Conservation (phyloP, 106 monocot genomes). For the Chionographis japonica region DNA sequence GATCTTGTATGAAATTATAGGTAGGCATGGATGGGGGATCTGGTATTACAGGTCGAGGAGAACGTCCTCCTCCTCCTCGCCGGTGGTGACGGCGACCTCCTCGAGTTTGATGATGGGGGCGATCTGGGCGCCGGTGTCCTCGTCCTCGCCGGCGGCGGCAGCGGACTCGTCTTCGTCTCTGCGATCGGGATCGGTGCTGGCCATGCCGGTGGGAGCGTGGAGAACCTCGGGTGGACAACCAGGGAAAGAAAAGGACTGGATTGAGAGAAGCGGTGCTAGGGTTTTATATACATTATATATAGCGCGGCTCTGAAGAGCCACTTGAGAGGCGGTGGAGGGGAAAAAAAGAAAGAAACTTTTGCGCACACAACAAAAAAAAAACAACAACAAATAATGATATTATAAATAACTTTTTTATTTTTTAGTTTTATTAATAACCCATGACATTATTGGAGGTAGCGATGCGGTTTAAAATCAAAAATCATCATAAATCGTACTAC, state of each 20-base stretch:
- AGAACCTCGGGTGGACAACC: not conserved
- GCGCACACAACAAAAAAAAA: no score
- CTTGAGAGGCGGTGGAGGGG: no score
- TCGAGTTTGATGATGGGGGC: conserved; percentile 83
- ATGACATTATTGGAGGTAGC: no score
- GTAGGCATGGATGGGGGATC: conserved; percentile 1
- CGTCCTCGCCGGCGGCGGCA: conserved; percentile 40
- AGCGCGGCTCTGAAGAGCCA: no score
- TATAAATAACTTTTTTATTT: no score
- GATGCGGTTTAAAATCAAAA: no score
- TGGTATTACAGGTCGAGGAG: conserved; percentile 59
- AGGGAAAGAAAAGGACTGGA: not conserved
- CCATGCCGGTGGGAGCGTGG: conserved; percentile 24
- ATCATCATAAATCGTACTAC: no score
- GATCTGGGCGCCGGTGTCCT: conserved; percentile 84
- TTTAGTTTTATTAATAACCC: no score
- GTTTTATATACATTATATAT: not conserved
- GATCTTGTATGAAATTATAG: not conserved
- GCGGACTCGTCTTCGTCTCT: conserved; percentile 34
- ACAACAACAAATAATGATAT: no score
- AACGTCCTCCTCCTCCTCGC: conserved; percentile 82
- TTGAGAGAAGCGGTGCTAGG: no score
- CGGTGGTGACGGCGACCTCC: conserved; percentile 88
- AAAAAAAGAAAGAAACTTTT: no score
- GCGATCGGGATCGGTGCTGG: conserved; percentile 55